Percentiles rank a stretch among this genome's conserved stretches.
These are phyloP conservation scores for Penicillium vulpinum DNA, from an alignment of 2,329 filamentous ascomycete species.

Conservation along the genomic window DNA sequence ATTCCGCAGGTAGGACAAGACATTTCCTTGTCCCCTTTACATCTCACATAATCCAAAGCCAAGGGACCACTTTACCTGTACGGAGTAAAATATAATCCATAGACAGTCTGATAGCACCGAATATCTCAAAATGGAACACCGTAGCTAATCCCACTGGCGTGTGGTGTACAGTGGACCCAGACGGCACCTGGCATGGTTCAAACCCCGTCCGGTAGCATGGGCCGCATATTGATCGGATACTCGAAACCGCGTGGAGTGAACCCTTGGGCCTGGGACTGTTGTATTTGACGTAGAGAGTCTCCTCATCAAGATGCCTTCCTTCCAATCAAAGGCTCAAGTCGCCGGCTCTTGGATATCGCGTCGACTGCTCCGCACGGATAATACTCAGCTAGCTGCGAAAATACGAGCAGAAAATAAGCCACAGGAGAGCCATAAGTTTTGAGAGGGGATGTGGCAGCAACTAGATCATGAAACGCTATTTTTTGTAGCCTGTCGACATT, in stretches of 20 bases:
- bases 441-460: slow-evolving; percentile 39
- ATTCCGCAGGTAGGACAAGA: neutral
- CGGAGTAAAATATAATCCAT: neutral
- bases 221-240: slow-evolving; percentile 49
- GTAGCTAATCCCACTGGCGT: neutral
- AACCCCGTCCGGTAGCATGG: slow-evolving; percentile 37
- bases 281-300: slow-evolving; percentile 47
- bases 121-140: neutral
- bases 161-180: neutral
- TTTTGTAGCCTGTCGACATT: slow-evolving; percentile 34
- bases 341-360: slow-evolving; percentile 36
- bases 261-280: slow-evolving; percentile 38
- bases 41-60: neutral
- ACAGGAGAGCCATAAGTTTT: slow-evolving; percentile 47
- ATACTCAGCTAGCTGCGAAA: slow-evolving; percentile 42
- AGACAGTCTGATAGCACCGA: neutral
- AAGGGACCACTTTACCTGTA: neutral
- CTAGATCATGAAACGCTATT: slow-evolving; percentile 34
- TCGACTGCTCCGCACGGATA: slow-evolving; percentile 41
- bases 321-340: slow-evolving; percentile 44
- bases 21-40: neutral
- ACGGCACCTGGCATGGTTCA: slow-evolving; percentile 42
- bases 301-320: slow-evolving; percentile 49
- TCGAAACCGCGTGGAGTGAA: slow-evolving; percentile 39
- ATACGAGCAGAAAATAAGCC: slow-evolving; percentile 46